Conservation (phyloP, 2,329 filamentous ascomycete species). For the Eutypella sp. region DNA sequence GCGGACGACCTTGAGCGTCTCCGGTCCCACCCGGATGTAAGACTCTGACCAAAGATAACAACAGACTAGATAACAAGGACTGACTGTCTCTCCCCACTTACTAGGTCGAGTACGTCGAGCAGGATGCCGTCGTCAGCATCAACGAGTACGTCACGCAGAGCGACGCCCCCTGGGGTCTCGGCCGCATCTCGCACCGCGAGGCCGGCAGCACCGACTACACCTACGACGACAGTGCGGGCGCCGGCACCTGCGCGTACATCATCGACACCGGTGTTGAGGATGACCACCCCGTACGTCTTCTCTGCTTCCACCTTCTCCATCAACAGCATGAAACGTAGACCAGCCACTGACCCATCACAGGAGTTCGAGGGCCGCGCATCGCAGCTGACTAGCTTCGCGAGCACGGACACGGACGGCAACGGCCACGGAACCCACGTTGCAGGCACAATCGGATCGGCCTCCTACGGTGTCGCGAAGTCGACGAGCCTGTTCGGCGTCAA, state of each 20-base stretch:
- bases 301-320: neutral
- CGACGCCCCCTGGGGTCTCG: conserved; percentile 10
- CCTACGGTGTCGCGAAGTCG: conserved; percentile 42
- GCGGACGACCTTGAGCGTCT: conserved; percentile 32
- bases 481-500: conserved; percentile 39
- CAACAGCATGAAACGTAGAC: neutral
- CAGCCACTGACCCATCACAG: no score
- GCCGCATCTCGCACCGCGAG: conserved; percentile 9
- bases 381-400: conserved; percentile 25
- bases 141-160: conserved; percentile 9
- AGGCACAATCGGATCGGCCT: conserved; percentile 37
- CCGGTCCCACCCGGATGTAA: conserved; percentile 30
- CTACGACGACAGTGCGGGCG: conserved; percentile 37
- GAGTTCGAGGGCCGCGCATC: conserved; percentile 40
- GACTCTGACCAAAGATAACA: conserved; percentile 5
- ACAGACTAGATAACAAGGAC: neutral
- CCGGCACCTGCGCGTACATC: conserved; percentile 44
- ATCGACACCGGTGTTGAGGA: conserved; percentile 50
- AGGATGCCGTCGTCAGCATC: conserved; percentile 14
- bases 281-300: conserved; percentile 30
- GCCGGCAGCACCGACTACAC: conserved; percentile 27
- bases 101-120: conserved; percentile 18
- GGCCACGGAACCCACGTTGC: conserved; percentile 46
- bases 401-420: conserved; percentile 26
- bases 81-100: neutral